Base-by-base conservation (phyloP, 2,329 filamentous ascomycete genomes). In the Colletotrichum higginsianum region DNA sequence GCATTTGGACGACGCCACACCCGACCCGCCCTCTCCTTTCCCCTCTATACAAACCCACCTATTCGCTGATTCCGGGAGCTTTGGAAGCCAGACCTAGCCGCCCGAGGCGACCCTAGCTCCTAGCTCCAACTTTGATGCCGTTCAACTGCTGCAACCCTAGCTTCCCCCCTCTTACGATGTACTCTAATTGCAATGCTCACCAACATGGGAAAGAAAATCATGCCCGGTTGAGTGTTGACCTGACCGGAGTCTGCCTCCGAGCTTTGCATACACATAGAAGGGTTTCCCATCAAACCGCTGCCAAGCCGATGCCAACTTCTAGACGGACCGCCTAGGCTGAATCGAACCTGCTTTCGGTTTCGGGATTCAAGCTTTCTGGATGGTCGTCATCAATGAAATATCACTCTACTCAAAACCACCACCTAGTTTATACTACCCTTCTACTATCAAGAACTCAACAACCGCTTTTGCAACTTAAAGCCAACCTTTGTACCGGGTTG, bases 1-100 rank as follows among this genome's bases (percentile, higher is more conserved):
- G 40, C 49, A 40, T 46, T 55, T 68, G 57, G 65, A 58, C 70
- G 38, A 61, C 61, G 66, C 70, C 70, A 72, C 70, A 71, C 44
- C 66, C 66, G 70, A 26, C 55, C 66, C 66, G 61, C 46, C 68
- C 50, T 66, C 3, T 35, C 15, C 18, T 44, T 42, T 13, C 3
- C 15, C 49, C 23, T 52, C 30, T 23, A 55, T 49, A 56, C 66
- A 52, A 66, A 55, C 66, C 61, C 61, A 66, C 44, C 4, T 38
- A 44, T 40, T 58, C 2, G 61, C 70, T 47, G 40, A 35, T 35
- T 30, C 68, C 9, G 49, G 66, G 60, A 70, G 60, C 60, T 72
- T 35, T 42, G 30, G 35, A 21, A 44, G 35, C 61, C 44, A 47
- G n/a, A 49, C 38, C 58, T 50, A 52, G 57, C 67, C 67, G 56